A percentile compares a stretch with the other conserved stretches of the same genome.
These are phyloP conservation scores for Fusarium subglutinans DNA, from an alignment of 2,329 filamentous ascomycete genomes.

Conservation along the genomic window DNA sequence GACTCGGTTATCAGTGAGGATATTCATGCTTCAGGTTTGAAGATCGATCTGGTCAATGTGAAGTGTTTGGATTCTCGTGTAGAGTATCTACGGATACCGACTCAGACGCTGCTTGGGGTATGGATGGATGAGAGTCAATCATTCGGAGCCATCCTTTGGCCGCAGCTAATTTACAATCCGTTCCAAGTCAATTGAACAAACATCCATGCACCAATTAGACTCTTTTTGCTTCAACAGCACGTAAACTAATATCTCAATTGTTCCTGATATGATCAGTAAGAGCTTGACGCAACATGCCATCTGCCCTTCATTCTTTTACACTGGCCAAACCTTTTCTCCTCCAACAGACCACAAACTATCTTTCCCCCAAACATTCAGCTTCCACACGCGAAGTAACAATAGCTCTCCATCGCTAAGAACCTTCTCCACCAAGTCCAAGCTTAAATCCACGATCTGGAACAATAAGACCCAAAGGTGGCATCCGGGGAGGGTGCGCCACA, in stretches of 20 bases:
- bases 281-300: background rate
- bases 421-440: background rate
- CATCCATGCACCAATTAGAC: background rate
- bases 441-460: background rate
- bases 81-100: background rate
- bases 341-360: background rate
- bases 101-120: background rate
- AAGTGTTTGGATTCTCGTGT: background rate
- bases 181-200: background rate
- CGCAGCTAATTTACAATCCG: background rate
- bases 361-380: background rate
- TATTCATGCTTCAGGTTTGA: background rate
- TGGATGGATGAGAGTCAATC: background rate
- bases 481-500: background rate
- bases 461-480: background rate
- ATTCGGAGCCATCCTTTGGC: background rate
- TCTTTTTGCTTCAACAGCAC: background rate
- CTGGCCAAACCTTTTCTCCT: background rate
- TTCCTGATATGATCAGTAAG: background rate
- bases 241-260: background rate
- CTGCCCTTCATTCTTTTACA: background rate
- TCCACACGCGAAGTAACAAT: background rate
- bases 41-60: background rate
- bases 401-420: background rate
- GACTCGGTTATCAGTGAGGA: background rate